Evolutionary conservation across 768 basidiomycete genomes (phyloP), one percentile per base, ranked within the genome.

Genomic region (Suillus brevipes): DNA sequence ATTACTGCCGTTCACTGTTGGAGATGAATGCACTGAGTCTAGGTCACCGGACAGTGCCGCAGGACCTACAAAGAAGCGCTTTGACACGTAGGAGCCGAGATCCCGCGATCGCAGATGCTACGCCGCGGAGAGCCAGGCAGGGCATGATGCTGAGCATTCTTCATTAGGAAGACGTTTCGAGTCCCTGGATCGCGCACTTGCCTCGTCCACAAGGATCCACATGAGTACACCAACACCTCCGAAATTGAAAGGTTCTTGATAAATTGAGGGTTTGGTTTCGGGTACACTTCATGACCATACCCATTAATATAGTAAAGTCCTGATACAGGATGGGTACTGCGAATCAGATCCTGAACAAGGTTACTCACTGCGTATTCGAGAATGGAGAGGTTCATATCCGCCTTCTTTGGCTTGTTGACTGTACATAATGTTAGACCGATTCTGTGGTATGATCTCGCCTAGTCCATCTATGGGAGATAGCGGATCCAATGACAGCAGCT

Each of bases 201-300:
- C 93, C 92, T 94, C 16, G 95, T 98, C 94, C 94, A 98, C 9
- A 98, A 79, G 2, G 95, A 97, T 6, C 95, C 95, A 72, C 95
- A 95, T 4, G 94, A 95, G 74, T 97, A 97, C 3, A 98, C 87
- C 36, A 98, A 79, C 3, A 90, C 79, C 67, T 91, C 86, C 63
- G 84, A 84, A 37, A 82, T 78, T 4, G 78, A 76, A 12, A 97
- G 78, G 60, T 85, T 84, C 14, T 84, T 76, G 59, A 98, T 72
- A 72, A 89, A 94, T 50, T 91, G 92, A 2, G 88, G 85, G 74
- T 96, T 97, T 0, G 95, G 94, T 49, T 85, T 82, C 20, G 95
- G 95, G 71, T 92, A 88, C n/a, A 97, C 90, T 78, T 97, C 94
- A 77, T 89, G 90, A 12, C 94, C 94, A 70, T 95, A 96, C 8